Base-by-base conservation (phyloP, 2,329 filamentous ascomycete genomes). In the Penicillium sp. region DNA sequence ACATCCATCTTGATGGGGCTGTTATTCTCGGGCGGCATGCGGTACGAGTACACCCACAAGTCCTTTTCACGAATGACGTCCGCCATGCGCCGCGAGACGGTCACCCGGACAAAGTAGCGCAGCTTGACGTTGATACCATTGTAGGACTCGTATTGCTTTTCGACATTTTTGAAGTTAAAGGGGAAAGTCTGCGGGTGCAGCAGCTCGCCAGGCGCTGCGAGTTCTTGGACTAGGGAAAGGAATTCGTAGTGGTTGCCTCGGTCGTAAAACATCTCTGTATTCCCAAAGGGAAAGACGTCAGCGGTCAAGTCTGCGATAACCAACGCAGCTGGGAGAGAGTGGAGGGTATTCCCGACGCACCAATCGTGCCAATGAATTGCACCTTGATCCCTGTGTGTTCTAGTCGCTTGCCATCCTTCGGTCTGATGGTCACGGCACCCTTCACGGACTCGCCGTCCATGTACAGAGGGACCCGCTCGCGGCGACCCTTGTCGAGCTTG, bases 1-100 rank as follows among this genome's bases (percentile, higher is more conserved):
- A 99, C 94, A 72, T 99, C 94, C 94, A 99, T 99, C 84, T 99
- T 99, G 81, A 99, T 99, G 64, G 90, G 91, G 77, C 86, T 92
- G 81, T 97, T 99, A 76, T 91, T 95, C 84, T 99, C 94, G 16
- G 94, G 94, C 18, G 94, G 93, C 79, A 97, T 93, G 74, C 92
- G 87, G 81, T 99, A 99, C 60, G 88, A 94, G 81, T 99, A 99
- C 52, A 99, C 95, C 95, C 95, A 99, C 61, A 99, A 89, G 75
- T 99, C 95, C 83, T 99, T 99, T 78, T 99, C 95, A 66, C 95
- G 89, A 68, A 97, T 91, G 54, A 99, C 93, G 71, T 99, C 94
- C 67, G 91, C 91, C 91, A 99, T 97, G 72, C 94, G 86, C 68
- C 94, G 86, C 47, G 91, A 96, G 44, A 99, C 94, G 34, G 94